Evolutionary conservation across 1,284 basidiomycete species (phyloP).

Genomic region (Sanghuangporus weigelae): DNA sequence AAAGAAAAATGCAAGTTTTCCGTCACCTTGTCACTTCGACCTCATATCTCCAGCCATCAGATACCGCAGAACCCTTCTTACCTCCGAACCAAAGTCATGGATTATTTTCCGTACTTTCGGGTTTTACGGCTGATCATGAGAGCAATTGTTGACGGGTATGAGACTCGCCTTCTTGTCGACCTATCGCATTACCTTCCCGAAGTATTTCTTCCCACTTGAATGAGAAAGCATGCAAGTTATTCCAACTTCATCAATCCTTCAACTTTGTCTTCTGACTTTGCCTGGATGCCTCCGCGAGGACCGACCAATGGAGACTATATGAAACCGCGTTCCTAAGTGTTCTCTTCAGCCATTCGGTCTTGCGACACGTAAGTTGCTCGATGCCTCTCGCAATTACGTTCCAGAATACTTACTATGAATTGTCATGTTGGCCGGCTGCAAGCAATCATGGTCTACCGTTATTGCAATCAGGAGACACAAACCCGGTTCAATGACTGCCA

Average conservation of each 20-base stretch:
- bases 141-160: neutral
- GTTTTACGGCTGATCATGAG: constrained; percentile 1
- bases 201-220: neutral
- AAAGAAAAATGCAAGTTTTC: neutral
- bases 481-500: too few relatives aligned
- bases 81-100: constrained; percentile 5
- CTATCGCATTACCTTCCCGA: neutral
- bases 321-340: too few relatives aligned
- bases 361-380: too few relatives aligned
- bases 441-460: too few relatives aligned
- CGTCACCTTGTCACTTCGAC: neutral
- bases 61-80: neutral
- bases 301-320: too few relatives aligned
- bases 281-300: neutral
- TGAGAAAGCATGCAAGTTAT: neutral
- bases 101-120: neutral
- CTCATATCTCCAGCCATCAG: neutral
- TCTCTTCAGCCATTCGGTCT: too few relatives aligned
- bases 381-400: too few relatives aligned
- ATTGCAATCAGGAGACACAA: too few relatives aligned
- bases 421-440: too few relatives aligned
- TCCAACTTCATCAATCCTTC: neutral
- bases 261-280: neutral
- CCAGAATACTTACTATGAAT: too few relatives aligned
- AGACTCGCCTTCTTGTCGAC: neutral